Base-by-base conservation (phyloP, 768 basidiomycete genomes). In the Pleurotus pulmonarius region DNA sequence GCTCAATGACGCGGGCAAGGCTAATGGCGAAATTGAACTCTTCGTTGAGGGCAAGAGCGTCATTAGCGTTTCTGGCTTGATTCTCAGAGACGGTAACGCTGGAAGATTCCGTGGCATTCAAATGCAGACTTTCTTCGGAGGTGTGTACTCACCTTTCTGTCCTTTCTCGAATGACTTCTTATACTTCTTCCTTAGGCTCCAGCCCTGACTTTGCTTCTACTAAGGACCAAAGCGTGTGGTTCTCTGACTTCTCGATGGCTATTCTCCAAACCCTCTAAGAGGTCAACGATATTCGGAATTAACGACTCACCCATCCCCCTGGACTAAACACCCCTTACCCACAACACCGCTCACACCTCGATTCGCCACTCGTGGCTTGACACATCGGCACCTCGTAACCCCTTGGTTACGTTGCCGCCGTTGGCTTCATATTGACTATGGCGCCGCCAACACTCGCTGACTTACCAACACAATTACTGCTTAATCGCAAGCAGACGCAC, bases 81-180 rank as follows among this genome's bases (percentile, higher is more conserved):
- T 82, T 56, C 70, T 90, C 29, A 72, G 83, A 48, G 74, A 80
- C 58, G 73, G 71, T 56, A 67, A 65, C 24, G 68, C 70, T 0
- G 81, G 83, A 40, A 75, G 74, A 59, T 79, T 90, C 63, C 76
- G 82, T 34, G 88, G 89, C 18, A 80, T 88, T 56, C 83, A 83
- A 67, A 80, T 85, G 76, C 85, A 90, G 71, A 86, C 87, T n/a
- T 90, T 90, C 80, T 90, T 91, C 61, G 87, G 87, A 47, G 86
- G 83, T 80, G 64, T 58, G 73, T 52, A n/a, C 16, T 24, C 8
- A 18, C 41, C 40, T 47, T 57, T 43, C 34, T 58, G 47, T 55
- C 26, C 34, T 49, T 29, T 48, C 46, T 16, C 22, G 58, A 26
- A 26, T 15, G 4, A 56, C 43, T 66, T 54, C 63, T 63, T 13